These are phyloP conservation scores for Hansenula lynferdii DNA, from an alignment of 1,139 yeast species.

Conservation along the genomic window DNA sequence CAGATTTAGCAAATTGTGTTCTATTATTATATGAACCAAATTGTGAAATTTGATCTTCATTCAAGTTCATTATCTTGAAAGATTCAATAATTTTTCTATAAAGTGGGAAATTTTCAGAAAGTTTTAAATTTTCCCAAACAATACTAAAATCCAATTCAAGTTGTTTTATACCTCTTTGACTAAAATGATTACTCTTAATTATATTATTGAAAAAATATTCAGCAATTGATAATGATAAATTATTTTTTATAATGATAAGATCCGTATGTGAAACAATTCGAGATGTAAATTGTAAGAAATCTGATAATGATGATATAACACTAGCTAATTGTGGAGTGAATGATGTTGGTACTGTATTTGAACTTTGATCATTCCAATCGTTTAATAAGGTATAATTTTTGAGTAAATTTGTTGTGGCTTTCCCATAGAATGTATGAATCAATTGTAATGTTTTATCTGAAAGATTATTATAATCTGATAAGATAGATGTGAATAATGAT, in stretches of 20 bases:
- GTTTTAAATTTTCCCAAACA: slow-evolving; percentile 36
- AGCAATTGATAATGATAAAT: slow-evolving; percentile 43
- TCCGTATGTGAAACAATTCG: slow-evolving; percentile 33
- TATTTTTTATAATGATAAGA: slow-evolving; percentile 30
- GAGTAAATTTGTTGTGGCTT: slow-evolving; percentile 45
- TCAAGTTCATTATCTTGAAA: slow-evolving; percentile 31
- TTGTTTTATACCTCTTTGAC: slow-evolving; percentile 49
- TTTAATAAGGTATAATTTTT: slow-evolving; percentile 45
- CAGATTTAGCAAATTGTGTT: slow-evolving; percentile 25
- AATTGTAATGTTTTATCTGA: slow-evolving; percentile 34
- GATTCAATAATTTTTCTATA: slow-evolving; percentile 38
- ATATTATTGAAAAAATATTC: slow-evolving; percentile 51
- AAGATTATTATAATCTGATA: slow-evolving; percentile 41
- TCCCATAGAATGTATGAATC: slow-evolving; percentile 41
- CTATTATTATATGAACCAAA: slow-evolving; percentile 28
- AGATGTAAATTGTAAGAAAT: slow-evolving; percentile 25
- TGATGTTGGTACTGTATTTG: neutral
- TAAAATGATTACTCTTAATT: slow-evolving; percentile 61
- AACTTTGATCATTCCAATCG: slow-evolving; percentile 20
- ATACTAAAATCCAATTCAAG: slow-evolving; percentile 48
- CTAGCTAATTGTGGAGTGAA: neutral
- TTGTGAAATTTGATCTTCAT: slow-evolving; percentile 32
- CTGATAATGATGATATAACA: slow-evolving; percentile 8
- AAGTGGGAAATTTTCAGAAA: slow-evolving; percentile 26
- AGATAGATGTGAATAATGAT: slow-evolving; percentile 51